phyloP scores from a whole-genome alignment of 306 rosid genomes.

The Fragaria ananassa region DNA sequence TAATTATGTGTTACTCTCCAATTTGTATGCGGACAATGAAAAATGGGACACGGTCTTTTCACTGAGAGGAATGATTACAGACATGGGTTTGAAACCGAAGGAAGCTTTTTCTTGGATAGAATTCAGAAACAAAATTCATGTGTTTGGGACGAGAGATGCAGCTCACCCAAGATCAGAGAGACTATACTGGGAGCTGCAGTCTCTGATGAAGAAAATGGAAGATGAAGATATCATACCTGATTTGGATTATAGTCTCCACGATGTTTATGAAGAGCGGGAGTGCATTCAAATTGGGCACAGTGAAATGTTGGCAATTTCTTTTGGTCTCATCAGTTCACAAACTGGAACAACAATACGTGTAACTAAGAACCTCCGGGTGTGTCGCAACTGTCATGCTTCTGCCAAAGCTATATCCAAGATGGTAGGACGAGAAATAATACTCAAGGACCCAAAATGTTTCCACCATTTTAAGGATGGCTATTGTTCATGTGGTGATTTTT shows the following conservation, averaged over 20 bases:
- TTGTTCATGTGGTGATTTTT: constrained; percentile 57
- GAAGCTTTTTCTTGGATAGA: constrained; percentile 64
- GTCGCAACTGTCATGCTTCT: constrained; percentile 51
- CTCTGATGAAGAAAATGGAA: constrained; percentile 38
- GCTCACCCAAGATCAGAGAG: constrained; percentile 58
- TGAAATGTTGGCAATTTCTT: constrained; percentile 63
- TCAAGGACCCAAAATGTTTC: constrained; percentile 59
- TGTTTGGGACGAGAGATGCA: constrained; percentile 65
- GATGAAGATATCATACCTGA: constrained; percentile 27
- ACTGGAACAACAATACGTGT: constrained; percentile 45
- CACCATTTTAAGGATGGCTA: constrained; percentile 61
- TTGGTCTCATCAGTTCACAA: constrained; percentile 56
- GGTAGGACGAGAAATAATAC: constrained; percentile 49
- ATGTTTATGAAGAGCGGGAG: constrained; percentile 71
- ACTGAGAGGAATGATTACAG: constrained; percentile 37
- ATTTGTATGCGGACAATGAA: constrained; percentile 50
- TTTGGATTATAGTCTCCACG: constrained; percentile 51
- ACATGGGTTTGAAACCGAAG: constrained; percentile 59
- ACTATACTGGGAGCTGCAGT: constrained; percentile 50
- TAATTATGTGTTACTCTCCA: constrained; percentile 55
- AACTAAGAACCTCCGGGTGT: constrained; percentile 52
- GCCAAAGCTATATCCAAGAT: constrained; percentile 50
- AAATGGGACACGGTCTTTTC: constrained; percentile 44
- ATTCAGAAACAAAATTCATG: constrained; percentile 57
- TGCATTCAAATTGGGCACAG: constrained; percentile 58